Conservation (phyloP, 306 rosid genomes). For the Rubus parviflorus region DNA sequence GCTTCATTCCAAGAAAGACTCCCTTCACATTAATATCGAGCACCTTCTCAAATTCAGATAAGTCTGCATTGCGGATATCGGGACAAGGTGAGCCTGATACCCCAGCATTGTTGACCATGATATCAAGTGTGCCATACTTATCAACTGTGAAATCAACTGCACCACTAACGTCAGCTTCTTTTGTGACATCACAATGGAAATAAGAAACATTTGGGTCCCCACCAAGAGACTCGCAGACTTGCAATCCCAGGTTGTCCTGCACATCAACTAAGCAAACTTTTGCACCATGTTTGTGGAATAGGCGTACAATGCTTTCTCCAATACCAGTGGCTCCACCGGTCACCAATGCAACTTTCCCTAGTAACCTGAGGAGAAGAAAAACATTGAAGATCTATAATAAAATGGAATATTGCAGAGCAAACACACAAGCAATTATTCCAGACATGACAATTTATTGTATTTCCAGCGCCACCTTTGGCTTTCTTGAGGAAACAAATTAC, state of each 20-base stretch:
- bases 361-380: constrained; percentile 43
- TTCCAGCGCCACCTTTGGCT: neutral
- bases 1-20: constrained; percentile 81
- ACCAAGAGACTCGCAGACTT: constrained; percentile 48
- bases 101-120: constrained; percentile 89
- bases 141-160: constrained; percentile 55
- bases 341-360: constrained; percentile 83
- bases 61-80: constrained; percentile 62
- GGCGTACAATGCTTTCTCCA: constrained; percentile 75
- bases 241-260: constrained; percentile 63
- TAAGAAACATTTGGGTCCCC: constrained; percentile 37
- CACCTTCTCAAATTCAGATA: constrained; percentile 75
- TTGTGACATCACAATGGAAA: constrained; percentile 62
- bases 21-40: constrained; percentile 70
- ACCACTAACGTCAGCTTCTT: constrained; percentile 53
- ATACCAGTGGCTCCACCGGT: constrained; percentile 92
- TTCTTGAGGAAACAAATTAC: neutral
- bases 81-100: constrained; percentile 60
- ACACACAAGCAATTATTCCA: neutral
- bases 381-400: neutral
- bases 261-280: constrained; percentile 74
- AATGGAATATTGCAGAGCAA: neutral
- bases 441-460: constrained; percentile 38
- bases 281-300: constrained; percentile 75
- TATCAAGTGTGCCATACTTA: constrained; percentile 75